phyloP scores from a whole-genome alignment of 2,329 filamentous ascomycete species.

The Tolypocladium paradoxum region DNA sequence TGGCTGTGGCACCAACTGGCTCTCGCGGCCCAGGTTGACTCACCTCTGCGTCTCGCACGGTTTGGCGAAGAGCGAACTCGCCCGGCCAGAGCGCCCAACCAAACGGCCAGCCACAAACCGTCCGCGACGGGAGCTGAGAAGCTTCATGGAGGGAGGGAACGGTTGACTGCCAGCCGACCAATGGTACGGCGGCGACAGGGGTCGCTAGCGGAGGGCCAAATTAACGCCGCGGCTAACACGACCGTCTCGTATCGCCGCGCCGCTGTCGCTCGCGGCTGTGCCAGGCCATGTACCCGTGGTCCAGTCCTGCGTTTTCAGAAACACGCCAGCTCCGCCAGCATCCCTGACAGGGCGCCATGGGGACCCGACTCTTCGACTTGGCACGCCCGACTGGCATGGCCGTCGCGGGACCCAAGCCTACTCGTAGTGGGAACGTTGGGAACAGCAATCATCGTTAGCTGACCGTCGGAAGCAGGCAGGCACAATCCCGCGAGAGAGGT shows the following conservation, averaged over 20 bases:
- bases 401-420: neutral
- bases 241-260: conserved; percentile 7
- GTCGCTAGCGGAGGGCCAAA: neutral
- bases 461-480: neutral
- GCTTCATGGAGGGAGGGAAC: neutral
- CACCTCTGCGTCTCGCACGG: neutral
- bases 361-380: conserved; percentile 1
- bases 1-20: neutral
- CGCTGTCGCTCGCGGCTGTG: conserved; percentile 5
- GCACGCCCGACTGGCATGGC: neutral
- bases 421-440: neutral
- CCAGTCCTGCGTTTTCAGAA: conserved; percentile 1
- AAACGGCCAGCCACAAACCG: neutral
- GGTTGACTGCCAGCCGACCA: neutral
- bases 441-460: neutral
- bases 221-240: conserved; percentile 7
- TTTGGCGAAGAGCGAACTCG: neutral
- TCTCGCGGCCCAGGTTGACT: too few relatives aligned
- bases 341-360: neutral
- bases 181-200: conserved; percentile 1
- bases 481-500: neutral
- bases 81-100: neutral
- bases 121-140: neutral
- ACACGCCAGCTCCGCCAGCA: neutral
- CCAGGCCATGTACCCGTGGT: conserved; percentile 8